These are phyloP conservation scores for Phytopythium chamaehyphon DNA, from an alignment of 352 stramenopile species.

Conservation along the genomic window DNA sequence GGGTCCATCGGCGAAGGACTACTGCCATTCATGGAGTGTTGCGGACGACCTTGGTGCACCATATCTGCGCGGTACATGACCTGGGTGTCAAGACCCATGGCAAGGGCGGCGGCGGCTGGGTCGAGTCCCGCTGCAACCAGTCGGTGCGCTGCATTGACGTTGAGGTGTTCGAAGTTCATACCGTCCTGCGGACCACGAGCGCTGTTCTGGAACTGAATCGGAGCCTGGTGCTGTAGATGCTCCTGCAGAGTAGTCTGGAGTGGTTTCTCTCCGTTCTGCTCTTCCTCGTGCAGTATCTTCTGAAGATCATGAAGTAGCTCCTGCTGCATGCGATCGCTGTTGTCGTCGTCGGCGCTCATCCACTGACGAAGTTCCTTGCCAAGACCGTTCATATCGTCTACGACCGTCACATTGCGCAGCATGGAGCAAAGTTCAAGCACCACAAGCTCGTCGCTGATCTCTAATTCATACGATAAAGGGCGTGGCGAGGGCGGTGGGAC, in stretches of 20 bases:
- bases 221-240: constrained; percentile 11
- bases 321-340: constrained; percentile 49
- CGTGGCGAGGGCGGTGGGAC: background rate
- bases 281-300: constrained; percentile 36
- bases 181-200: background rate
- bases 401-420: constrained; percentile 21
- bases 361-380: constrained; percentile 37
- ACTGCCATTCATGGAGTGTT: background rate
- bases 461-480: background rate
- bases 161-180: background rate
- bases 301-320: constrained; percentile 40
- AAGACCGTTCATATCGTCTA: constrained; percentile 25
- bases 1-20: constrained; percentile 4
- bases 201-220: constrained; percentile 6
- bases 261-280: constrained; percentile 10
- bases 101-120: background rate
- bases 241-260: background rate
- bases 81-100: constrained; percentile 3
- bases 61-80: constrained; percentile 1
- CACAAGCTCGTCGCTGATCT: constrained; percentile 29
- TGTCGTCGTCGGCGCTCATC: constrained; percentile 37
- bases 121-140: constrained; percentile 1
- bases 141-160: background rate
- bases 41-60: background rate
- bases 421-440: constrained; percentile 35